A percentile compares a stretch with the other conserved stretches of the same genome.
phyloP scores from a whole-genome alignment of 2,329 filamentous ascomycete species.

The Fusarium musae region DNA sequence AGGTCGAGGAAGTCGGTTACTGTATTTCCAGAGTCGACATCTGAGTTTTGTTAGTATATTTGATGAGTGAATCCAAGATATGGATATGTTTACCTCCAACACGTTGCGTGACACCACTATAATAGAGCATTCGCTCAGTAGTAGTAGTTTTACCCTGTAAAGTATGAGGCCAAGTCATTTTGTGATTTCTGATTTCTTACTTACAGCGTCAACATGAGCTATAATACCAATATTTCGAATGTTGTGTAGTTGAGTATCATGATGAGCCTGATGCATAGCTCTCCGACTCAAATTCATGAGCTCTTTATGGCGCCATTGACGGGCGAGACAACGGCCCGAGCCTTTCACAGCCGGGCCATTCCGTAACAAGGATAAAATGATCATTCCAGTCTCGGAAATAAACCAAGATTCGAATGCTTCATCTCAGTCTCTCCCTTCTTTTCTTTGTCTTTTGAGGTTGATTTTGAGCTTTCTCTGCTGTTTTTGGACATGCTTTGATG shows the following conservation, averaged over 20 bases:
- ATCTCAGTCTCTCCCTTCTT: constrained; percentile 24
- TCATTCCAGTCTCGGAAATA: constrained; percentile 33
- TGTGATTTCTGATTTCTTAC: constrained; percentile 29
- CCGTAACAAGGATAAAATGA: constrained; percentile 39
- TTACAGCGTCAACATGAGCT: constrained; percentile 92
- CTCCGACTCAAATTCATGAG: constrained; percentile 24
- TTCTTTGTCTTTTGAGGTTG: constrained; percentile 18
- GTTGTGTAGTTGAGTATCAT: constrained; percentile 53
- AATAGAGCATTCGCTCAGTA: constrained; percentile 98
- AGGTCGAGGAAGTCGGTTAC: constrained; percentile 97
- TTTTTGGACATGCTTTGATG: constrained; percentile 26
- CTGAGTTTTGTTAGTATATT: constrained; percentile 52
- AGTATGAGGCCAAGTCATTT: constrained; percentile 5
- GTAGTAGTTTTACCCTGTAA: constrained; percentile 91
- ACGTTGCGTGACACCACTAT: constrained; percentile 87
- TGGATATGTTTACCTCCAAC: constrained; percentile 70
- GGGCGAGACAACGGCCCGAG: constrained; percentile 35
- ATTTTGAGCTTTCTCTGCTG: constrained; percentile 27
- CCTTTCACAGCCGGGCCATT: constrained; percentile 31
- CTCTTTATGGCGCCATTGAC: constrained; percentile 38
- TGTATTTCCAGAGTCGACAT: constrained; percentile 96
- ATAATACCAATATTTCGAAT: constrained; percentile 98
- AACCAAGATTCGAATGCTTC: constrained; percentile 11
- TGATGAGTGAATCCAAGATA: neutral
- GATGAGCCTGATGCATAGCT: constrained; percentile 34